Conservation (phyloP, 768 basidiomycete species). For the Macrolepiota dolichaula region DNA sequence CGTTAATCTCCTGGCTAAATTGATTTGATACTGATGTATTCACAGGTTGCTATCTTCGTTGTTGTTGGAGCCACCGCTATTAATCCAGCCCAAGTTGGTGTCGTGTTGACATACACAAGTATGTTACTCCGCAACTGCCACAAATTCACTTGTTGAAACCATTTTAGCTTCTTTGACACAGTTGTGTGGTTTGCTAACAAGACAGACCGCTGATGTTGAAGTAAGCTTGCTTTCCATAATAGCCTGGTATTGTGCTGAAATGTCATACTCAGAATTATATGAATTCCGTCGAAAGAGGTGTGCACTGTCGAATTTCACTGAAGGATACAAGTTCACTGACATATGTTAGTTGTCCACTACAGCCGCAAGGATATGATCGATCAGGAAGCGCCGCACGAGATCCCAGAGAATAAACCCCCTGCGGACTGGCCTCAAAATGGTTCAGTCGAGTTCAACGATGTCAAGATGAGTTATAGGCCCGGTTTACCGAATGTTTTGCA, state of each 20-base stretch:
- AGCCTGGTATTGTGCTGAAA: neutral
- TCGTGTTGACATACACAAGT: conserved; percentile 70
- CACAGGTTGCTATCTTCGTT: conserved; percentile 62
- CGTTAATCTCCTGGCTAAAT: conserved; percentile 13
- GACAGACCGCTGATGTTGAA: conserved; percentile 66
- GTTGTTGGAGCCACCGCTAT: conserved; percentile 54
- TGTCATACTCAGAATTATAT: conserved; percentile 50
- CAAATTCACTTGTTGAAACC: neutral
- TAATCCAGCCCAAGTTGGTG: conserved; percentile 65
- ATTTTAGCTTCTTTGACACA: conserved; percentile 46
- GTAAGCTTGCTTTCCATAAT: conserved; percentile 25
- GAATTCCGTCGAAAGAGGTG: conserved; percentile 62
- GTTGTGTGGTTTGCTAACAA: conserved; percentile 48
- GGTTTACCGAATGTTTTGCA: conserved; percentile 73
- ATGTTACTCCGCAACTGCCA: neutral
- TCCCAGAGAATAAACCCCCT: conserved; percentile 50
- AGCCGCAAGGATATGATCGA: conserved; percentile 45
- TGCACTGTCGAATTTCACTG: neutral
- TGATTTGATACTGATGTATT: neutral
- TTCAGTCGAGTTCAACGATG: conserved; percentile 56
- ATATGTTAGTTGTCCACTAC: conserved; percentile 46
- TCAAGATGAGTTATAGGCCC: conserved; percentile 61
- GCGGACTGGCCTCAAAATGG: conserved; percentile 63
- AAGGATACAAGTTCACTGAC: neutral
- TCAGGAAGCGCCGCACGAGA: conserved; percentile 66